A percentile compares a stretch with the other conserved stretches of the same genome.
These are phyloP conservation scores for Calonectria fujianensis DNA, from an alignment of 2,329 filamentous ascomycete genomes.

Conservation along the genomic window DNA sequence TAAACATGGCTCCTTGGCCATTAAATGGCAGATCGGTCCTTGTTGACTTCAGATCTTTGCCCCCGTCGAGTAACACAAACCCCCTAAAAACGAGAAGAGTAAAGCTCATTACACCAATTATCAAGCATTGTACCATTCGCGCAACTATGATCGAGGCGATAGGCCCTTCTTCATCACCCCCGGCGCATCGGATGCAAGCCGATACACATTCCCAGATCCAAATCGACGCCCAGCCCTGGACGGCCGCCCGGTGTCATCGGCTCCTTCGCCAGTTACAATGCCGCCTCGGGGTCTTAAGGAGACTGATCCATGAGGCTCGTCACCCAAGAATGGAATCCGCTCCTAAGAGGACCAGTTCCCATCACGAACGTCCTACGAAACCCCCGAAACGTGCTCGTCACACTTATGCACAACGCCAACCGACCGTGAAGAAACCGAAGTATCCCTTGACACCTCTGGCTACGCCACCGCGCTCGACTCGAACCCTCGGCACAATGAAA, in stretches of 20 bases:
- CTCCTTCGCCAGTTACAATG: constrained; percentile 68
- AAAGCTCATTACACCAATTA: not conserved
- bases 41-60: not conserved
- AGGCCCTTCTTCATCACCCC: constrained; percentile 34
- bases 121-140: not conserved
- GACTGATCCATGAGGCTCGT: constrained; percentile 54
- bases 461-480: constrained; percentile 55
- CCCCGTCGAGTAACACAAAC: too few relatives aligned
- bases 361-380: constrained; percentile 30
- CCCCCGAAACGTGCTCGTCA: constrained; percentile 55
- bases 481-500: constrained; percentile 58
- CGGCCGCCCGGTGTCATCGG: constrained; percentile 67
- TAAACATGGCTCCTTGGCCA: constrained; percentile 25
- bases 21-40: not conserved
- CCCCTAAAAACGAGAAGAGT: not conserved
- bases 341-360: constrained; percentile 49
- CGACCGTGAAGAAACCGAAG: constrained; percentile 30
- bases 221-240: constrained; percentile 63
- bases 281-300: constrained; percentile 63
- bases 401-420: constrained; percentile 56
- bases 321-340: constrained; percentile 29
- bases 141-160: constrained; percentile 24
- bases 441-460: constrained; percentile 16
- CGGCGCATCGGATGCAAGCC: constrained; percentile 44
- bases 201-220: constrained; percentile 23